Evolutionary conservation across 2,329 filamentous ascomycete species (phyloP).

Genomic region (Penicillium expansum): DNA sequence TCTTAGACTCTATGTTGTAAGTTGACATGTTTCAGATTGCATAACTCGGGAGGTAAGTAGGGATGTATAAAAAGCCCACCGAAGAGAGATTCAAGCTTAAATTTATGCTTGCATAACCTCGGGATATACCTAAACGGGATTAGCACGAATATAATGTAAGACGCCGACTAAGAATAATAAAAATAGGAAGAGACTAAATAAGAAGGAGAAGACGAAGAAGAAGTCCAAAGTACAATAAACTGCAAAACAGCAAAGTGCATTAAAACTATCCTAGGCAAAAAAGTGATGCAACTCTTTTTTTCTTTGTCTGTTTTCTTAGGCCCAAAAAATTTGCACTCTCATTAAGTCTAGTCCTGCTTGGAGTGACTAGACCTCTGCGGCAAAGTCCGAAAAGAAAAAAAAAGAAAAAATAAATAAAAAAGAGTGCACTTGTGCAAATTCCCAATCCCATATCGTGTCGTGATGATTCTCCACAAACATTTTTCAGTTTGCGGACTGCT

Average conservation of each 20-base stretch:
- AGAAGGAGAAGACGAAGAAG: too few relatives aligned
- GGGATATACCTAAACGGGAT: background rate
- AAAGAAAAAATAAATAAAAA: slow-evolving; percentile 1
- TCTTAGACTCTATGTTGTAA: too few relatives aligned
- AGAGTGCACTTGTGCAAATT: slow-evolving; percentile 18
- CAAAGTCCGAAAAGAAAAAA: slow-evolving; percentile 9
- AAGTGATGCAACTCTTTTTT: slow-evolving; percentile 7
- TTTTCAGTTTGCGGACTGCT: slow-evolving; percentile 23
- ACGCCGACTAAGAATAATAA: too few relatives aligned
- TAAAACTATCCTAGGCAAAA: slow-evolving; percentile 14
- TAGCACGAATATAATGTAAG: too few relatives aligned
- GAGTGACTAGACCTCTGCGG: slow-evolving; percentile 14
- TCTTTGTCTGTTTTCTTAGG: slow-evolving; percentile 10
- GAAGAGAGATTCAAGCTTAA: background rate
- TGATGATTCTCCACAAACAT: background rate
- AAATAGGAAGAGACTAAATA: background rate
- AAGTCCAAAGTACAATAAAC: too few relatives aligned
- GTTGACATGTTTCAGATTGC: too few relatives aligned
- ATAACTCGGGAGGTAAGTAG: background rate
- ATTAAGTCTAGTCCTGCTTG: slow-evolving; percentile 18
- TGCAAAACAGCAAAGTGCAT: slow-evolving; percentile 12
- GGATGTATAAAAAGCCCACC: background rate
- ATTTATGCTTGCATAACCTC: background rate
- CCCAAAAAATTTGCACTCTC: slow-evolving; percentile 13
- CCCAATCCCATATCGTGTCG: slow-evolving; percentile 17